Evolutionary conservation across 2,329 filamentous ascomycete genomes (phyloP).

Genomic region (Xylariales sp.): DNA sequence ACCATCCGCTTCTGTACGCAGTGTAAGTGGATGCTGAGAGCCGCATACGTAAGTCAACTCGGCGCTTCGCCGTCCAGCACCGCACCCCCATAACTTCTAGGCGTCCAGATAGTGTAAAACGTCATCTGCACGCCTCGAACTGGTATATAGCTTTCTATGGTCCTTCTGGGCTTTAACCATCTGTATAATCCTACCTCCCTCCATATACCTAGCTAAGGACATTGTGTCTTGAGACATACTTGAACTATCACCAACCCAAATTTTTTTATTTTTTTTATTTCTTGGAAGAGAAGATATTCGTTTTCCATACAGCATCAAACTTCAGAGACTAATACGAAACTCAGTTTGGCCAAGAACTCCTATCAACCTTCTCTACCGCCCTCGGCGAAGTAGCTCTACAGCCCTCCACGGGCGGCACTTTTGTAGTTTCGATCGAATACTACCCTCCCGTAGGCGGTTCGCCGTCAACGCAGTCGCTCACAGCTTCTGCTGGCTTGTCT

Average conservation of each 20-base stretch:
- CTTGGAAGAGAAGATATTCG: too few relatives aligned
- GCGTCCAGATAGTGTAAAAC: too few relatives aligned
- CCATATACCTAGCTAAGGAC: too few relatives aligned
- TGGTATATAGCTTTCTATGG: too few relatives aligned
- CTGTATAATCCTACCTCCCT: too few relatives aligned
- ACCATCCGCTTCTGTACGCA: slow-evolving; percentile 92
- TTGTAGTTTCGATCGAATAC: slow-evolving; percentile 61
- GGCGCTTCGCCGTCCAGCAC: not conserved
- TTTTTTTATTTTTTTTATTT: not conserved
- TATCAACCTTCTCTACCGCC: slow-evolving; percentile 82
- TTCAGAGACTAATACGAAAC: not conserved
- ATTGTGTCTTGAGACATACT: too few relatives aligned
- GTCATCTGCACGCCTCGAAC: too few relatives aligned
- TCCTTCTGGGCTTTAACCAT: too few relatives aligned
- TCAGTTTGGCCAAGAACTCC: slow-evolving; percentile 88
- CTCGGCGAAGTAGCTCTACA: slow-evolving; percentile 86
- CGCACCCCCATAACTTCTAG: not conserved
- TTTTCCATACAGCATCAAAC: too few relatives aligned
- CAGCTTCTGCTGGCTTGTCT: too few relatives aligned
- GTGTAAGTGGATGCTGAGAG: slow-evolving; percentile 86
- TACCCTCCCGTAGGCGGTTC: slow-evolving; percentile 12
- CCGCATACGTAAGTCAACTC: slow-evolving; percentile 76
- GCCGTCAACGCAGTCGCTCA: slow-evolving; percentile 29
- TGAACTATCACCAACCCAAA: too few relatives aligned
- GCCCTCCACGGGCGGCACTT: slow-evolving; percentile 79